phyloP scores from a whole-genome alignment of 257 asterid species.

The Penstemon eatonii region DNA sequence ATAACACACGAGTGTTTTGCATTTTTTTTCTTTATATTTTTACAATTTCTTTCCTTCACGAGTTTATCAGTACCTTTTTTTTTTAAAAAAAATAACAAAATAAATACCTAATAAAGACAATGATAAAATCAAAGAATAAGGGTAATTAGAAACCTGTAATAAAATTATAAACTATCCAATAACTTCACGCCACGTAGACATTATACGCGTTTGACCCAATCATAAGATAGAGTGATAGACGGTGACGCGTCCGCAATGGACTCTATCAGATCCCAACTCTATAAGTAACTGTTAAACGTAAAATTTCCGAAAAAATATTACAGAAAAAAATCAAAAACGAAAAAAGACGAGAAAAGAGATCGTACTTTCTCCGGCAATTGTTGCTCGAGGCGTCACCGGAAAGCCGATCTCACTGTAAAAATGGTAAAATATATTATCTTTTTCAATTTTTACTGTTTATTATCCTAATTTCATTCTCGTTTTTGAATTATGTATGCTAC shows the following conservation, averaged over 20 bases:
- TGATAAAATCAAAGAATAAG: neutral
- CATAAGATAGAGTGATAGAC: neutral
- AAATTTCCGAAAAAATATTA: neutral
- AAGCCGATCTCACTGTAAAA: slow-evolving; percentile 34
- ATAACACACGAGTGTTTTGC: too few species aligned
- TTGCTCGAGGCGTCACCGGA: slow-evolving; percentile 11
- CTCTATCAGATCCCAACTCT: slow-evolving; percentile 2
- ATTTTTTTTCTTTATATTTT: too few species aligned
- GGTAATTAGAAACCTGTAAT: too few species aligned
- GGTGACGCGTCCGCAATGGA: slow-evolving; percentile 23
- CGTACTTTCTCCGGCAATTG: too few species aligned
- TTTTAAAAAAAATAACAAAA: too few species aligned
- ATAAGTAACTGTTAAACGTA: slow-evolving; percentile 15
- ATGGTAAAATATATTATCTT: slow-evolving; percentile 40
- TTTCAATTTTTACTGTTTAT: neutral
- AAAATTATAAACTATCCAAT: slow-evolving; percentile 20
- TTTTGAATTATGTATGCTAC: neutral
- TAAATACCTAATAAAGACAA: neutral
- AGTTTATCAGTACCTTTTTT: too few species aligned
- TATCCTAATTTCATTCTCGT: neutral
- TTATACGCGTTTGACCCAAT: slow-evolving; percentile 33
- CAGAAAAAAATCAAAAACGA: too few species aligned
- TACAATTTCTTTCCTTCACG: too few species aligned
- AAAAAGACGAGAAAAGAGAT: too few species aligned
- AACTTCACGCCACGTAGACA: slow-evolving; percentile 29